Evolutionary conservation across 768 basidiomycete genomes (phyloP).

Genomic region (Lactarius hatsudake): DNA sequence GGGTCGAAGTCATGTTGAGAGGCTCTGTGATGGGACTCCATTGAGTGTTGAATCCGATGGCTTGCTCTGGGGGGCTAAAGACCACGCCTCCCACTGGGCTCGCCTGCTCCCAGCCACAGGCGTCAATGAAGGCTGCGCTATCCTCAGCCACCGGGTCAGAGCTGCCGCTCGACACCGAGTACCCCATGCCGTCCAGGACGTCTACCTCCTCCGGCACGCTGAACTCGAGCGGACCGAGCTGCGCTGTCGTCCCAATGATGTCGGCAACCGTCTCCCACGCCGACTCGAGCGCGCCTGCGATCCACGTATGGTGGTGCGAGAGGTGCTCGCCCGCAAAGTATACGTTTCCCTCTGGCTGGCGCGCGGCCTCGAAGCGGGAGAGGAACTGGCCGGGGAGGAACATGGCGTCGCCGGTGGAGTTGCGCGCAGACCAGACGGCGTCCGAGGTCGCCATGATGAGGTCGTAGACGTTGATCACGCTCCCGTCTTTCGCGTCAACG

Average conservation of each 20-base stretch:
- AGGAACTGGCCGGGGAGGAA: slow-evolving; percentile 33
- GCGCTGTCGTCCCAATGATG: slow-evolving; percentile 12
- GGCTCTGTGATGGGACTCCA: background rate
- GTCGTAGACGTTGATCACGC: slow-evolving; percentile 26
- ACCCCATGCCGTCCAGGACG: background rate
- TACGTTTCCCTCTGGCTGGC: slow-evolving; percentile 29
- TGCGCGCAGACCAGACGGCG: slow-evolving; percentile 30
- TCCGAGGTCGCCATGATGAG: slow-evolving; percentile 29
- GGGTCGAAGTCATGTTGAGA: background rate
- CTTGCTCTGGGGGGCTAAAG: background rate
- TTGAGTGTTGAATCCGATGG: background rate
- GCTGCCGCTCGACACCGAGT: background rate
- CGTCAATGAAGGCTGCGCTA: background rate
- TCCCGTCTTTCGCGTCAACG: slow-evolving; percentile 20
- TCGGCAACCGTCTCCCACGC: slow-evolving; percentile 18
- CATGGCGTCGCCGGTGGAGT: slow-evolving; percentile 34
- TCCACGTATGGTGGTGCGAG: slow-evolving; percentile 34
- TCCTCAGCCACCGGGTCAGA: background rate
- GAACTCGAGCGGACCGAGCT: slow-evolving; percentile 5
- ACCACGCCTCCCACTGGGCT: background rate
- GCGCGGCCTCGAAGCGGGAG: slow-evolving; percentile 28
- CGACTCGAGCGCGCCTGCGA: slow-evolving; percentile 31
- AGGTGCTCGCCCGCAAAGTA: slow-evolving; percentile 34
- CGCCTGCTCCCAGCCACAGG: background rate
- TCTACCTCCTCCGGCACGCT: background rate